Percentiles rank a stretch among this genome's conserved stretches.
Evolutionary conservation across 768 basidiomycete species (phyloP).

Genomic region (Russula vinacea): DNA sequence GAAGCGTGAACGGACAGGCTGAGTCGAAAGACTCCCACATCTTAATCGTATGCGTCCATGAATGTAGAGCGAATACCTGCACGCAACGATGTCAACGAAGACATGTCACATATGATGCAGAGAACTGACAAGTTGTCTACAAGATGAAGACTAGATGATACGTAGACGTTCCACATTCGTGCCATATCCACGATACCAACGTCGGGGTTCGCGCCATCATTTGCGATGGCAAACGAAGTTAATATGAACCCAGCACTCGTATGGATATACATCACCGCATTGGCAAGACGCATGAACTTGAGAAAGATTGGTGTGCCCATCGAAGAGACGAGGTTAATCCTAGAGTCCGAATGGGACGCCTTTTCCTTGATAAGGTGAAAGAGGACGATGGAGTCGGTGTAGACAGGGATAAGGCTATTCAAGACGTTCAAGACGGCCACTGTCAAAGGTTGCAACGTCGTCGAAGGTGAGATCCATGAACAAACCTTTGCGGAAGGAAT

Average conservation of each 20-base stretch:
- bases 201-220: background rate
- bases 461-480: slow-evolving; percentile 21
- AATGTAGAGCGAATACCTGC: slow-evolving; percentile 13
- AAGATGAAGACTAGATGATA: slow-evolving; percentile 18
- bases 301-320: slow-evolving; percentile 14
- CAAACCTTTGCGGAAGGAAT: slow-evolving; percentile 2
- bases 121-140: slow-evolving; percentile 15
- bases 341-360: slow-evolving; percentile 8
- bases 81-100: background rate
- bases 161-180: slow-evolving; percentile 4
- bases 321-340: background rate
- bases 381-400: slow-evolving; percentile 21
- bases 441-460: slow-evolving; percentile 19
- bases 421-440: slow-evolving; percentile 15
- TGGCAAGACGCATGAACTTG: slow-evolving; percentile 13
- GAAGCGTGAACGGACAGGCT: background rate
- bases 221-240: slow-evolving; percentile 2
- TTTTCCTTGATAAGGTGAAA: slow-evolving; percentile 17
- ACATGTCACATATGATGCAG: too few relatives aligned
- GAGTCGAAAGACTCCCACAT: background rate
- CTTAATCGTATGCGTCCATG: slow-evolving; percentile 8
- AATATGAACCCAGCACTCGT: slow-evolving; percentile 14
- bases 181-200: background rate
- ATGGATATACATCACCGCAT: slow-evolving; percentile 4
- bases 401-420: slow-evolving; percentile 21